Evolutionary conservation across 257 asterid species (phyloP), one percentile per base, ranked within the genome.

Genomic region (Solanum arcanum): DNA sequence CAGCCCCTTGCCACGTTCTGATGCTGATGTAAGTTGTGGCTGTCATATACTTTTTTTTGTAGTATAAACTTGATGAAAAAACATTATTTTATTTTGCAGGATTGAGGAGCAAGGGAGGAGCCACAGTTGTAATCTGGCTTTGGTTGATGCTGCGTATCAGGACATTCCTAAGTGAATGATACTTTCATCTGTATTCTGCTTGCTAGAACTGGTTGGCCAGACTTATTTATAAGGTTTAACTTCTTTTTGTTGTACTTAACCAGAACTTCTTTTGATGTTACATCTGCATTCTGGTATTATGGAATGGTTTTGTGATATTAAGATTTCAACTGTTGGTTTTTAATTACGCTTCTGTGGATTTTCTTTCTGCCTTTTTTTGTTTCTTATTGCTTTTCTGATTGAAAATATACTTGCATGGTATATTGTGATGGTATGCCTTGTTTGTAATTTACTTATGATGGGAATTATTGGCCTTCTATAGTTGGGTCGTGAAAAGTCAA

Each of bases 1-100:
- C 59, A 97, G 98, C 91, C 96, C 90, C 29, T 87, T 97, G 60
- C 96, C 94, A 2, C 96, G 90, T 86, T 96, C 94, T 88, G 97
- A 94, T 87, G 96, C 94, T 90, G 99, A 97, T 90, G 99, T 95
- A 87, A 94, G 96, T 88, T 59, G 69, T 35, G 6, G 37, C 72
- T 33, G 62, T 66, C 73, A 35, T 70, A 72, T 15, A 13, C 12
- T 60, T 74, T 23, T 75, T 73, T 2, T n/a, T 49, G 10, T 21
- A 15, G 80, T 23, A 10, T 44, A 70, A 70, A 85, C 33, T 31
- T 46, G 78, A 44, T 85, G 52, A 56, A 74, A 86, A 29, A 33
- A 12, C 35, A 7, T 33, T 72, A 15, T 73, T 12, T 87, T 12
- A 86, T 82, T 64, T 84, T 76, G 37, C 93, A 94, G 96, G 94